Evolutionary conservation across 306 rosid species (phyloP), one percentile per base, ranked within the genome.

Genomic region (Clitoria ternatea): DNA sequence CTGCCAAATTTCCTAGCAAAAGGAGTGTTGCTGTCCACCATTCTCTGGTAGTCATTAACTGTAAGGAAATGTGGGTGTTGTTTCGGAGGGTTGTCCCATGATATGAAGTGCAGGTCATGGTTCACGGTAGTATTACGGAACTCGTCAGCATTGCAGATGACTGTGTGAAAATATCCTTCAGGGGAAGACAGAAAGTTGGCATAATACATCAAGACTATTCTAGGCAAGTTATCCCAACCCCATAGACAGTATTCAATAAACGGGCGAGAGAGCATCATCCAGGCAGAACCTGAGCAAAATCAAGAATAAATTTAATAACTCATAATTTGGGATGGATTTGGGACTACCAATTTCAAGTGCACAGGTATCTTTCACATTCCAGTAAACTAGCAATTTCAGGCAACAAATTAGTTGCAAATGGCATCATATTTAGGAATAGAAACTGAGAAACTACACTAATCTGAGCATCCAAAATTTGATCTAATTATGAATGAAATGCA

Each of bases 201-300:
- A 75, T 90, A 90, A 55, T 90, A 85, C 96, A 90, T 90, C 23
- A 90, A 82, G 39, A 88, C 90, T 40, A 84, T 78, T 77, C 94
- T 82, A 2, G 96, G 96, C 14, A 90, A 86, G 83, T 84, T 90
- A 84, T 90, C 96, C 94, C 94, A 90, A 18, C 96, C 91, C 96
- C 96, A 86, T 23, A 87, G 61, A 57, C 87, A 80, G 55, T 73
- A 90, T 66, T 88, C 96, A 2, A 71, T 20, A 77, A 87, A 90
- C 5, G 88, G 92, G 27, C 83, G 91, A 69, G 94, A 84, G 59
- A 90, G 96, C 91, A 90, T 90, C 94, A 90, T 87, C 96, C 94
- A 90, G 68, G 96, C 94, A 39, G 94, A 90, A 75, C 96, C 94
- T 90, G 84, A 70, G 63, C 65, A 76, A 67, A 77, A 55, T 29